phyloP scores from a whole-genome alignment of 176 grass and related monocot species.

The Leersia perrieri region DNA sequence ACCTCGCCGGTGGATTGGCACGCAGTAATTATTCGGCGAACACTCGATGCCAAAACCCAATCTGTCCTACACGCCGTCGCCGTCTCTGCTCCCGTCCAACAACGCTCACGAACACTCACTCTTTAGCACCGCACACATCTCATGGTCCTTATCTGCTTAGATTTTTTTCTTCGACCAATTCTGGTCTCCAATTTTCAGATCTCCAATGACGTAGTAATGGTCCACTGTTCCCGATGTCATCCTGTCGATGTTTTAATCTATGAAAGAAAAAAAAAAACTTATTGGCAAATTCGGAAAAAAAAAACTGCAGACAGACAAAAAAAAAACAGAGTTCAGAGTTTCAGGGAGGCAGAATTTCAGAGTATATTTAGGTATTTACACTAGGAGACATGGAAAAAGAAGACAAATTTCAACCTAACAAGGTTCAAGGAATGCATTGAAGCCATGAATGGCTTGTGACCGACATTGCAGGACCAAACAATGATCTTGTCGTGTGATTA shows the following conservation, averaged over 20 bases:
- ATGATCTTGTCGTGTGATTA: background rate
- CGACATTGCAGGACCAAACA: background rate
- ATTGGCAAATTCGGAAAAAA: background rate
- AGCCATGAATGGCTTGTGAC: background rate
- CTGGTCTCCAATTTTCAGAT: background rate
- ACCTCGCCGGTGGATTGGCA: background rate
- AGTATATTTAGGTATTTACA: too few species aligned
- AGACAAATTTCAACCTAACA: too few species aligned
- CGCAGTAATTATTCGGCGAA: conserved; percentile 1
- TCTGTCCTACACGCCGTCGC: background rate
- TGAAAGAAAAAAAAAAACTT: too few species aligned
- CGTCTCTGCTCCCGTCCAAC: background rate
- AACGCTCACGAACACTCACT: background rate
- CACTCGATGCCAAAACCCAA: background rate
- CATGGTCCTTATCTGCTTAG: background rate
- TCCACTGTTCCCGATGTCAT: background rate
- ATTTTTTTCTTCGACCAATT: background rate
- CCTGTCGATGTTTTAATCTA: background rate
- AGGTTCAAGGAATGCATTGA: background rate
- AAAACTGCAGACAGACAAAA: background rate
- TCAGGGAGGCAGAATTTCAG: too few species aligned
- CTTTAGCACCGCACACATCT: background rate
- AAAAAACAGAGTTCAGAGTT: background rate
- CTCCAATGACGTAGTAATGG: background rate
- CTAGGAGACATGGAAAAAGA: too few species aligned